Conservation (phyloP, 768 basidiomycete genomes). For the Tylopilus sp. region DNA sequence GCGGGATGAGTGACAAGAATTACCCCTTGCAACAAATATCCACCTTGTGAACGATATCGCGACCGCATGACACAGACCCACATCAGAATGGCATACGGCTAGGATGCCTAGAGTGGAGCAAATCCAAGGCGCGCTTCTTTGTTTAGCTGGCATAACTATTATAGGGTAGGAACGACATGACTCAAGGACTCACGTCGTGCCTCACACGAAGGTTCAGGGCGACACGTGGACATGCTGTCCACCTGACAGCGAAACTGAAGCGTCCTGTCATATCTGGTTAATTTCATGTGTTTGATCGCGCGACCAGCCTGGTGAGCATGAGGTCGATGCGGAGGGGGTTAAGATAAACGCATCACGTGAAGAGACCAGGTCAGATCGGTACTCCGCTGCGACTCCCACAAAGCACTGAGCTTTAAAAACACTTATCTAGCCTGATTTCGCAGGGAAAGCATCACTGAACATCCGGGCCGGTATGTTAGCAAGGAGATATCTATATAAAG, state of each 20-base stretch:
- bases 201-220: neutral
- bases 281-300: constrained; percentile 10
- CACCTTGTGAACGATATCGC: constrained; percentile 10
- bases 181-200: neutral
- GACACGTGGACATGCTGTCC: constrained; percentile 14
- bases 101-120: constrained; percentile 7
- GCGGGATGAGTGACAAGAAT: neutral
- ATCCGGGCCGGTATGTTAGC: constrained; percentile 18
- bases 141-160: constrained; percentile 11
- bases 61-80: constrained; percentile 7
- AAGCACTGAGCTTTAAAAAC: constrained; percentile 15
- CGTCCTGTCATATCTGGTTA: constrained; percentile 1
- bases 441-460: constrained; percentile 15
- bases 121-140: neutral
- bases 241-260: constrained; percentile 10
- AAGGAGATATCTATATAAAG: constrained; percentile 31
- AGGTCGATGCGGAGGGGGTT: neutral
- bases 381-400: neutral
- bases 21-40: neutral
- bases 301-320: constrained; percentile 5
- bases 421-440: constrained; percentile 20
- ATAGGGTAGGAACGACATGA: neutral
- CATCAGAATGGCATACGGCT: constrained; percentile 8
- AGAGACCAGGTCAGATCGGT: neutral
- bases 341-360: constrained; percentile 9